Base-by-base conservation (phyloP, 208 protist species). In the Crithidia fasciculata region DNA sequence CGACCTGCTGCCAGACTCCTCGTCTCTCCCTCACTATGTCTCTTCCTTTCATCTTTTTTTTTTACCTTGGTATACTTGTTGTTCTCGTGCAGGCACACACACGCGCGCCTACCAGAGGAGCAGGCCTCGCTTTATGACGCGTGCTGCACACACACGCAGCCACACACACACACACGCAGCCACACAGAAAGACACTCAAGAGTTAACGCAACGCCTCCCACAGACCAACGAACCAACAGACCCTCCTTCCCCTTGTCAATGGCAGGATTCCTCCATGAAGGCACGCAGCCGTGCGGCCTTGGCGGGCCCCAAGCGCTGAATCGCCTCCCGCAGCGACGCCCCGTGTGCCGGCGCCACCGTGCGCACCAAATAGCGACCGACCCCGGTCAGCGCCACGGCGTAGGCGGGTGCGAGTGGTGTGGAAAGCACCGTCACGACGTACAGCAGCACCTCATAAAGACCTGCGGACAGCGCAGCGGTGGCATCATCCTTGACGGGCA, bases 261-360 rank as follows among this genome's bases (percentile, higher is more conserved):
- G 64, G 7, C 72, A 78, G n/a, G 85, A 84, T 57, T 60, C 72
- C 54, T 91, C 81, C 90, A 95, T 93, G 62, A 95, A 88, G 50
- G 56, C 44, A 39, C 90, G 78, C 69, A 95, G 78, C 67, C 62
- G 41, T 19, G 71, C 49, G 3, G 83, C 86, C 28, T 87, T 82
- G 10, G 72, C 74, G 2, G 64, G 12, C 1, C 63, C 69, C 0
- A 95, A 75, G 4, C 60, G 72, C 37, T 83, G 90, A 80, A 95
- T 92, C 15, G 78, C 86, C 39, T 36, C 70, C 28, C 76, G 76
- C 69, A 95, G 61, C 63, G 80, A 76, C 37, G 45, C 36, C 10
- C 79, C 62, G 55, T 87, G 62, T 12, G 76, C 53, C 16, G 45
- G 63, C 47, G 84, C 79, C 43, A 92, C 65, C 43, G 61, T 65